These are phyloP conservation scores for Syzygium oleosum DNA, from an alignment of 345 rosid species.

Conservation along the genomic window DNA sequence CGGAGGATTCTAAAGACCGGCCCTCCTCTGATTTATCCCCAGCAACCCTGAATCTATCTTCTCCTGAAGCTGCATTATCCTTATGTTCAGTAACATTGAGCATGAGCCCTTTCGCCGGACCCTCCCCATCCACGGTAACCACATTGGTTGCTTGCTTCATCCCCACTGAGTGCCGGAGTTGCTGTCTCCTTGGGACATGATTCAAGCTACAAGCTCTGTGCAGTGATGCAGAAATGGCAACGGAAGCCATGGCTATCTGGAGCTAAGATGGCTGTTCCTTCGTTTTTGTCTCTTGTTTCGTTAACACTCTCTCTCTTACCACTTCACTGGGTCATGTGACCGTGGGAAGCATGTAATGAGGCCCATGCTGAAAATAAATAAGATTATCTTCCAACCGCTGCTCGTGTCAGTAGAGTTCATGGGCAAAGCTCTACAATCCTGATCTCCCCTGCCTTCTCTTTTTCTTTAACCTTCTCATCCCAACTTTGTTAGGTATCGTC, in stretches of 20 bases:
- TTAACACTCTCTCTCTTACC: not conserved
- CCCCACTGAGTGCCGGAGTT: slow-evolving; percentile 10
- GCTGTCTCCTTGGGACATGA: not conserved
- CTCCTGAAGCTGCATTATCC: not conserved
- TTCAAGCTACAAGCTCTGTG: slow-evolving; percentile 12
- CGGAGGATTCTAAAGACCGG: slow-evolving; percentile 11
- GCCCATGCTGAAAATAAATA: not conserved
- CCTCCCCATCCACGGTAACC: slow-evolving; percentile 5
- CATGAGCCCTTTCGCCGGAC: not conserved
- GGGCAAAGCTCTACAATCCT: not conserved
- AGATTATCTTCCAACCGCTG: not conserved
- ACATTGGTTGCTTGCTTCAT: slow-evolving; percentile 27
- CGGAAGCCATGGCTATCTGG: slow-evolving; percentile 21
- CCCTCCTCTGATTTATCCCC: not conserved
- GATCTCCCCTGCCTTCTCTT: not conserved
- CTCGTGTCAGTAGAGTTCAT: not conserved
- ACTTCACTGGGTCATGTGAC: not conserved
- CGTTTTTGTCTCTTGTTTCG: not conserved
- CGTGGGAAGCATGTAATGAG: not conserved
- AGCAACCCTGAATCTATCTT: not conserved
- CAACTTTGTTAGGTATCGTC: not conserved
- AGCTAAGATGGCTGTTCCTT: not conserved
- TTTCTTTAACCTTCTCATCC: not conserved
- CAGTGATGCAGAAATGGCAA: slow-evolving; percentile 39
- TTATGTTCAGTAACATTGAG: not conserved